A percentile compares a stretch with the other conserved stretches of the same genome.
These are phyloP conservation scores for Cruciata laevipes DNA, from an alignment of 257 asterid genomes.

Conservation along the genomic window DNA sequence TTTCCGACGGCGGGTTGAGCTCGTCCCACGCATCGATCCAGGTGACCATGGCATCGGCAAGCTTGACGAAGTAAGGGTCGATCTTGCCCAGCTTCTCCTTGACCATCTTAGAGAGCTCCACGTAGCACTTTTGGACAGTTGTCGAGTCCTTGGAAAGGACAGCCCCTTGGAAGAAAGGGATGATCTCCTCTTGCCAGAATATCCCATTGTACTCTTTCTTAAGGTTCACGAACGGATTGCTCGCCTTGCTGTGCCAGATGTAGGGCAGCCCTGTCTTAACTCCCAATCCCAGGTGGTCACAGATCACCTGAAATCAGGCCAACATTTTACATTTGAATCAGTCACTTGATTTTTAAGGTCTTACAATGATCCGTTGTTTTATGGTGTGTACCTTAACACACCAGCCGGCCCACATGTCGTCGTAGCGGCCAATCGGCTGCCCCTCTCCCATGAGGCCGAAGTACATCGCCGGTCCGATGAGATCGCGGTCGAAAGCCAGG, in stretches of 20 bases:
- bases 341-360: too few species aligned
- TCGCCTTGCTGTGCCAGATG: conserved; percentile 94
- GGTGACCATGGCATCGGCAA: conserved; percentile 76
- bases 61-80: conserved; percentile 66
- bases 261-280: conserved; percentile 86
- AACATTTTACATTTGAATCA: neutral
- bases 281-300: conserved; percentile 83
- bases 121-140: conserved; percentile 73
- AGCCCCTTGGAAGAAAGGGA: conserved; percentile 71
- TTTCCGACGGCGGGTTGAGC: conserved; percentile 41
- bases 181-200: conserved; percentile 93
- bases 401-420: conserved; percentile 99
- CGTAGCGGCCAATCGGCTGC: conserved; percentile 92
- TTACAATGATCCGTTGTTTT: too few species aligned
- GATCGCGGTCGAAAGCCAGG: conserved; percentile 76
- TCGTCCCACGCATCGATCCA: conserved; percentile 96
- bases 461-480: conserved; percentile 91
- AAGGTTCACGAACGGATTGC: conserved; percentile 85
- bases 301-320: conserved; percentile 44
- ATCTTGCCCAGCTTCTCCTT: conserved; percentile 68
- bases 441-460: conserved; percentile 98
- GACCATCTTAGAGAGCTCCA: conserved; percentile 65
- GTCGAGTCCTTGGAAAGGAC: conserved; percentile 60
- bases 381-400: conserved; percentile 50
- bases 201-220: conserved; percentile 85